Percentiles rank a stretch among this genome's conserved stretches.
Conservation (phyloP, 371 early-diverging fungal species). For the Mortierella sp. region DNA sequence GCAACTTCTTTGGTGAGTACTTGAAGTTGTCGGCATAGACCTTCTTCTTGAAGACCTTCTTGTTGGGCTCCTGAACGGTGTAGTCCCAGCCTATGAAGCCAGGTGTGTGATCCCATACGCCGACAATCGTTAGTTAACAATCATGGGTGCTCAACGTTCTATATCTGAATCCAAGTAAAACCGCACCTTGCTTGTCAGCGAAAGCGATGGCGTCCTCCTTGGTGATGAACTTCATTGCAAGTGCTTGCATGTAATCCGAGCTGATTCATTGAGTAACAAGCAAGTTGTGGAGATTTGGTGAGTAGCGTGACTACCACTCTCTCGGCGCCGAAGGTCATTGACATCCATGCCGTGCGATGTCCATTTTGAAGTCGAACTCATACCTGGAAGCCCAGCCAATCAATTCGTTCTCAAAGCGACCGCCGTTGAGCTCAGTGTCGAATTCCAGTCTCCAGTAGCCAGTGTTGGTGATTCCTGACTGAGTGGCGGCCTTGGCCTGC, state of each 20-base stretch:
- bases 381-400: constrained; percentile 96
- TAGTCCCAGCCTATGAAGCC: constrained; percentile 78
- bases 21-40: constrained; percentile 92
- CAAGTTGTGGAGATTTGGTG: constrained; percentile 5
- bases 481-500: constrained; percentile 88
- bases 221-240: constrained; percentile 83
- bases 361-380: too few relatives aligned
- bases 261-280: too few relatives aligned
- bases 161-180: neutral
- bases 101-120: neutral
- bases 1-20: constrained; percentile 80
- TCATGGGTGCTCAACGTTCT: too few relatives aligned
- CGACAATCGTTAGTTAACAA: neutral
- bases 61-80: constrained; percentile 88
- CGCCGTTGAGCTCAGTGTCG: constrained; percentile 79
- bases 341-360: too few relatives aligned
- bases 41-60: constrained; percentile 77
- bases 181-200: constrained; percentile 90
- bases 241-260: constrained; percentile 86
- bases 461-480: constrained; percentile 83
- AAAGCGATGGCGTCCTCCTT: constrained; percentile 93
- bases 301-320: too few relatives aligned
- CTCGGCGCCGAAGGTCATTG: too few relatives aligned
- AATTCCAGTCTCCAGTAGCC: constrained; percentile 91
- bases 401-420: constrained; percentile 92